Evolutionary conservation across 768 basidiomycete genomes (phyloP).

Genomic region (Hericium erinaceus): DNA sequence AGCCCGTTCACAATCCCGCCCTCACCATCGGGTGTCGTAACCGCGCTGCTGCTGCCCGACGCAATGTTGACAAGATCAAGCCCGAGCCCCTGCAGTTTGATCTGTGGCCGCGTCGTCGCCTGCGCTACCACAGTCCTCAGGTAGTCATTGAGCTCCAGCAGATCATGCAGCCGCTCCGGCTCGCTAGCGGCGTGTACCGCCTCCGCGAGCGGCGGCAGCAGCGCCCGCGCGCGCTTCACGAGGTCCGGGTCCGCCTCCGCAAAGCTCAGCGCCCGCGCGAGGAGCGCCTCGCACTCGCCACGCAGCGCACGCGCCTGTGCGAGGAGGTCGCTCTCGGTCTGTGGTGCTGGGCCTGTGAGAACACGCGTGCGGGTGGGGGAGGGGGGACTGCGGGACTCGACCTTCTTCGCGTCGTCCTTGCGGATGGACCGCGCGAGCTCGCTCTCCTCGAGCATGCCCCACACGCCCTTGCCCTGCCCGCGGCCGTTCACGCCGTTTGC

Average conservation of each 20-base stretch:
- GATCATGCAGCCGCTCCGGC: slow-evolving; percentile 50
- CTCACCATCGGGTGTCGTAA: neutral
- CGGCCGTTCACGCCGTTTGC: slow-evolving; percentile 33
- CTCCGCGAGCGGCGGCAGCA: slow-evolving; percentile 40
- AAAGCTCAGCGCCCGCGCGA: slow-evolving; percentile 10
- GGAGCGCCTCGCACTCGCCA: slow-evolving; percentile 20
- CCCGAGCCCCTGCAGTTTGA: slow-evolving; percentile 8
- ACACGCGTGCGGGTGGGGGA: slow-evolving; percentile 8
- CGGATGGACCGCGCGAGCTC: slow-evolving; percentile 67
- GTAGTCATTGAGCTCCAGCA: slow-evolving; percentile 65
- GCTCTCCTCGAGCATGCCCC: slow-evolving; percentile 82
- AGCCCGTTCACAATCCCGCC: neutral
- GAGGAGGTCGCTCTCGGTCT: slow-evolving; percentile 36
- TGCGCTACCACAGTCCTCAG: slow-evolving; percentile 49
- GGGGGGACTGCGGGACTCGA: slow-evolving; percentile 21
- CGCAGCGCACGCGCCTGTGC: slow-evolving; percentile 33
- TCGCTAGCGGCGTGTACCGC: slow-evolving; percentile 51
- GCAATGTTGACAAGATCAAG: slow-evolving; percentile 5
- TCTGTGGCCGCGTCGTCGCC: slow-evolving; percentile 6
- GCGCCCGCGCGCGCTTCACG: slow-evolving; percentile 1
- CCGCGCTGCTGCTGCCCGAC: neutral
- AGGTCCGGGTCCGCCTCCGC: slow-evolving; percentile 32
- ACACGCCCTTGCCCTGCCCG: slow-evolving; percentile 58
- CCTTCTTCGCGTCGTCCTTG: slow-evolving; percentile 48
- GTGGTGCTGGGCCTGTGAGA: slow-evolving; percentile 10